Percentiles rank a stretch among this genome's conserved stretches.
Conservation (phyloP, 2,329 filamentous ascomycete genomes). For the Trichoderma cornu-damae region DNA sequence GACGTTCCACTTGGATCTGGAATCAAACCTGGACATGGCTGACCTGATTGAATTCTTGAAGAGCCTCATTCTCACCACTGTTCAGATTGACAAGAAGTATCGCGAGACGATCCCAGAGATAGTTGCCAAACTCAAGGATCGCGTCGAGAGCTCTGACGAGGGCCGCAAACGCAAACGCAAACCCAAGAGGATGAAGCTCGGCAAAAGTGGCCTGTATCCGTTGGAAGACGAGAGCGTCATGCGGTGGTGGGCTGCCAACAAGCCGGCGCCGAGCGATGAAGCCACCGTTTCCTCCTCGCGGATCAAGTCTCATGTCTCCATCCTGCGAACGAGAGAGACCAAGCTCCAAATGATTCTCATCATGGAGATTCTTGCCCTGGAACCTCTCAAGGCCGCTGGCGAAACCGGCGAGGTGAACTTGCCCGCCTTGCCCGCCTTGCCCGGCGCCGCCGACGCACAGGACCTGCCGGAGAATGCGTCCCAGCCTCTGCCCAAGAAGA, state of each 20-base stretch:
- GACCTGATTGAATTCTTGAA: slow-evolving; percentile 66
- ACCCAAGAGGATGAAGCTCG: slow-evolving; percentile 60
- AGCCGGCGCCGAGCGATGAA: slow-evolving; percentile 49
- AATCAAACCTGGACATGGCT: slow-evolving; percentile 54
- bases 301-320: slow-evolving; percentile 57
- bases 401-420: slow-evolving; percentile 43
- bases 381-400: slow-evolving; percentile 44
- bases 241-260: slow-evolving; percentile 64
- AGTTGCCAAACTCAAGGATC: slow-evolving; percentile 51
- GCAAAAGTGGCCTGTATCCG: slow-evolving; percentile 64
- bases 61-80: slow-evolving; percentile 59
- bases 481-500: slow-evolving; percentile 44
- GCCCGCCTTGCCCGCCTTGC: slow-evolving; percentile 41
- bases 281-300: slow-evolving; percentile 45
- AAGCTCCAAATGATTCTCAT: slow-evolving; percentile 76
- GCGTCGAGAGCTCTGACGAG: slow-evolving; percentile 52
- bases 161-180: slow-evolving; percentile 45
- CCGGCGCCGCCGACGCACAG: slow-evolving; percentile 31
- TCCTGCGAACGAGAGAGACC: slow-evolving; percentile 68
- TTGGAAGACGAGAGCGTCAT: slow-evolving; percentile 60
- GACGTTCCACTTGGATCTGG: slow-evolving; percentile 60
- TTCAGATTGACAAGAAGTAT: slow-evolving; percentile 73
- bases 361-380: slow-evolving; percentile 69
- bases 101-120: slow-evolving; percentile 63
- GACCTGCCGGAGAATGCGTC: slow-evolving; percentile 28